Conservation (phyloP, 208 protist genomes). For the Balamuthia mandrillaris region DNA sequence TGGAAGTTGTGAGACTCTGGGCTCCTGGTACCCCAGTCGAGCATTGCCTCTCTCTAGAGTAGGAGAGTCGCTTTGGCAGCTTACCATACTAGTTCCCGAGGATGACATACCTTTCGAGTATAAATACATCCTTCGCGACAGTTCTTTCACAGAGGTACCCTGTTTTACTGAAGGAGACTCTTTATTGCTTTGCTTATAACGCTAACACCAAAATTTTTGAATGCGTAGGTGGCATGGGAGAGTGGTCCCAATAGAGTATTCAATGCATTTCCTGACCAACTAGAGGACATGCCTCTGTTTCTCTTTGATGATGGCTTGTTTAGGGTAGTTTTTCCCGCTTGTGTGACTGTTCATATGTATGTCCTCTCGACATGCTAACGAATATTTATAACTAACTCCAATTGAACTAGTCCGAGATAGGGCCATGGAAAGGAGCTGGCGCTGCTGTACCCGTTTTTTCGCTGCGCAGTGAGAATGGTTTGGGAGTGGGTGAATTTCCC, state of each 20-base stretch:
- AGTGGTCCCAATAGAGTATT: constrained; percentile 12
- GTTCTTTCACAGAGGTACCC: neutral
- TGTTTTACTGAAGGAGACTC: neutral
- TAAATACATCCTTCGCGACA: constrained; percentile 39
- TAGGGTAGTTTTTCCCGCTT: neutral
- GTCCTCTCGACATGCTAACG: neutral
- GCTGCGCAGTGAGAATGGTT: constrained; percentile 54
- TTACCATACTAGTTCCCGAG: constrained; percentile 43
- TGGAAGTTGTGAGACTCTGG: too few relatives aligned
- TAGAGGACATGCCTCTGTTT: constrained; percentile 22
- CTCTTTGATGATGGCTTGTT: constrained; percentile 27
- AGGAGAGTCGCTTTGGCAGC: constrained; percentile 31
- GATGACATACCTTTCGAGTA: constrained; percentile 54
- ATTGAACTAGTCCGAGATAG: neutral
- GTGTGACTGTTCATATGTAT: neutral
- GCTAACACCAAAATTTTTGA: neutral
- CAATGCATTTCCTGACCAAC: constrained; percentile 21
- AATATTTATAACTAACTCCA: neutral
- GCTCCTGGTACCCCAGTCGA: too few relatives aligned
- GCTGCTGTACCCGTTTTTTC: constrained; percentile 74
- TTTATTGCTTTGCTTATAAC: neutral
- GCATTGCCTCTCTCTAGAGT: neutral
- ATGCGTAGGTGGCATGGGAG: neutral
- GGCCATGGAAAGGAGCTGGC: constrained; percentile 35
- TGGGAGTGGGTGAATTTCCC: constrained; percentile 76